Evolutionary conservation across 2,329 filamentous ascomycete species (phyloP), one percentile per base, ranked within the genome.

Genomic region (Alternaria longipes): DNA sequence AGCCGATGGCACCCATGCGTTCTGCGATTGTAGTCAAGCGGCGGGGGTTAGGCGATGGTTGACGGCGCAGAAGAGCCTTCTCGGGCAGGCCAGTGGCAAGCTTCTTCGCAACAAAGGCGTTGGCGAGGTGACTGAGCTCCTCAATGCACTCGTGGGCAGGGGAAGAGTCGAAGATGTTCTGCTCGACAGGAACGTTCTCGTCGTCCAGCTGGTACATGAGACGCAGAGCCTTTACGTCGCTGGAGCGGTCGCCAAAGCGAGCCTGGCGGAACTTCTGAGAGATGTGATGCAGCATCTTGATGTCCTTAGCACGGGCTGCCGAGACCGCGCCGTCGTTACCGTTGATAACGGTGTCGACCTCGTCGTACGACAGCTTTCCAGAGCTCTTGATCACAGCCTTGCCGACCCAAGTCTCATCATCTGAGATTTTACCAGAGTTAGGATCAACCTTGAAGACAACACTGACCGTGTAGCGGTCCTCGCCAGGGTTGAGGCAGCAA

Each of bases 141-240:
- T 99, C 95, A 45, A 97, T 92, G 65, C 98, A 87, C 81, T 98
- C 94, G 65, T 96, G 93, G 3, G 94, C 92, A 9, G 90, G 85
- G 12, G 92, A 93, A 30, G 92, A 94, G 78, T 97, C 90, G 74
- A 98, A 99, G 66, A 99, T 91, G 82, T 98, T 99, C 78, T 93
- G 89, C 82, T 97, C 93, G 41, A 98, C 94, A 3, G 94, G 95
- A 54, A 97, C 93, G 79, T 98, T 98, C 84, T 99, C 95, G 71
- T 99, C 95, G 70, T 99, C 95, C 41, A 98, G 86, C 81, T 97
- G 94, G 80, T 97, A 93, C 63, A 98, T 84, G 47, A 99, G 86
- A 59, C 95, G 91, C 54, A 99, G 87, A 41, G 94, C 90, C 34
- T 94, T 91, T 71, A 97, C 91, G 12, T 91, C 89, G 66, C 91